These are phyloP conservation scores for Neonectria sp. DNA, from an alignment of 2,329 filamentous ascomycete species.

Conservation along the genomic window DNA sequence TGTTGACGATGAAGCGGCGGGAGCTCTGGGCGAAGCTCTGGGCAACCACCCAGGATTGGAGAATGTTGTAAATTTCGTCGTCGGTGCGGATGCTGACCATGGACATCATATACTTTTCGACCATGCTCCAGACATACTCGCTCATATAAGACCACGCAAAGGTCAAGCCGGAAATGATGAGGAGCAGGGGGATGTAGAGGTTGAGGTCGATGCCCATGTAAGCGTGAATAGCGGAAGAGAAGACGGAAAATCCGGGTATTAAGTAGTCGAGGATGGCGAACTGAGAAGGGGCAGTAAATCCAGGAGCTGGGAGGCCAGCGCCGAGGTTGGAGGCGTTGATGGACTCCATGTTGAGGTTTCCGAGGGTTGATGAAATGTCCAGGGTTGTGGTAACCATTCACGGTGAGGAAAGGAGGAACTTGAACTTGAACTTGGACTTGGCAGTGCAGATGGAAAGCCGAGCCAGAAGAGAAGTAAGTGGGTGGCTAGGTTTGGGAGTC, in stretches of 20 bases:
- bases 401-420: too few species aligned
- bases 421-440: too few species aligned
- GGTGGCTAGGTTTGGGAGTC: neutral
- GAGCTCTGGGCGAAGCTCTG: slow-evolving; percentile 74
- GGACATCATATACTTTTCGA: slow-evolving; percentile 73
- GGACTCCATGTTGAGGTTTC: slow-evolving; percentile 42
- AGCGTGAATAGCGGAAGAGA: slow-evolving; percentile 66
- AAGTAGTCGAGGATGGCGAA: slow-evolving; percentile 72
- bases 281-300: slow-evolving; percentile 50
- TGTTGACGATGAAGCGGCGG: slow-evolving; percentile 76
- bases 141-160: slow-evolving; percentile 69
- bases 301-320: slow-evolving; percentile 11
- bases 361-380: neutral
- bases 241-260: slow-evolving; percentile 75
- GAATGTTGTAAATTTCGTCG: slow-evolving; percentile 80
- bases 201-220: slow-evolving; percentile 75
- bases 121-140: slow-evolving; percentile 61
- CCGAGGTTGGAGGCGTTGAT: slow-evolving; percentile 39
- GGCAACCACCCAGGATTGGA: slow-evolving; percentile 75
- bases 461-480: neutral
- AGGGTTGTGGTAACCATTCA: slow-evolving; percentile 30
- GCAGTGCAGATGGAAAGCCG: neutral
- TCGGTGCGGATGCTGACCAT: slow-evolving; percentile 77
- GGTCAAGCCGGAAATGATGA: slow-evolving; percentile 64
- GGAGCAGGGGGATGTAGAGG: slow-evolving; percentile 71